A percentile compares a stretch with the other conserved stretches of the same genome.
phyloP scores from a whole-genome alignment of 768 basidiomycete species.

The Trametes meyenii region DNA sequence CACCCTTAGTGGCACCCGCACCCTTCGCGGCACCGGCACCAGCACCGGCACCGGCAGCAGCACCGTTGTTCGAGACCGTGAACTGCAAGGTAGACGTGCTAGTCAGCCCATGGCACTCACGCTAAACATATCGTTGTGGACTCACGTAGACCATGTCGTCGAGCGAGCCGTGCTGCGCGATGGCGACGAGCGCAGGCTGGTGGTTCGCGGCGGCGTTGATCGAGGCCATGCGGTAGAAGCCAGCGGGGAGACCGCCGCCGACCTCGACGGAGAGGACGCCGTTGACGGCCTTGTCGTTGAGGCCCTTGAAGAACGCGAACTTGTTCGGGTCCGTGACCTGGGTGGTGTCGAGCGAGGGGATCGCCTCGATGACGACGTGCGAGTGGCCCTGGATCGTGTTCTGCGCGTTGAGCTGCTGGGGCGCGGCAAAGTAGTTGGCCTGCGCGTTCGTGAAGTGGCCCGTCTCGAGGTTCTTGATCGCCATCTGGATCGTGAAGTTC shows the following conservation, averaged over 20 bases:
- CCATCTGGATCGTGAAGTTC: constrained; percentile 58
- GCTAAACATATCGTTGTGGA: neutral
- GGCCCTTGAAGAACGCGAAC: constrained; percentile 71
- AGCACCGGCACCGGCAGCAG: constrained; percentile 24
- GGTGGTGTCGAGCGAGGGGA: constrained; percentile 46
- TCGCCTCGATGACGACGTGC: constrained; percentile 55
- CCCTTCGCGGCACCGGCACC: constrained; percentile 52
- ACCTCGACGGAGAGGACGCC: constrained; percentile 48
- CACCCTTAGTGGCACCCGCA: constrained; percentile 23
- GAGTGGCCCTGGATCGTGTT: constrained; percentile 55
- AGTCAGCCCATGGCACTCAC: neutral
- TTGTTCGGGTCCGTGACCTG: constrained; percentile 48
- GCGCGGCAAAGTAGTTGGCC: constrained; percentile 56
- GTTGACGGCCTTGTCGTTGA: constrained; percentile 44
- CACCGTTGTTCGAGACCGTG: constrained; percentile 26
- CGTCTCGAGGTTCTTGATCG: constrained; percentile 47
- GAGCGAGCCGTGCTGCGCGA: constrained; percentile 47
- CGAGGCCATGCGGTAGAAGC: constrained; percentile 45
- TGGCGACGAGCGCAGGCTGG: constrained; percentile 42
- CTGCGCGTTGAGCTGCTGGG: constrained; percentile 49
- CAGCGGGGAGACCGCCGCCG: constrained; percentile 46
- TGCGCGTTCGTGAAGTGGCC: constrained; percentile 64
- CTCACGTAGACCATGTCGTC: constrained; percentile 46
- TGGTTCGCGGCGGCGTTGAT: constrained; percentile 56
- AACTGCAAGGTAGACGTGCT: constrained; percentile 13